phyloP scores from a whole-genome alignment of 108 stramenopile genomes.

The Nitzschia inconspicua region DNA sequence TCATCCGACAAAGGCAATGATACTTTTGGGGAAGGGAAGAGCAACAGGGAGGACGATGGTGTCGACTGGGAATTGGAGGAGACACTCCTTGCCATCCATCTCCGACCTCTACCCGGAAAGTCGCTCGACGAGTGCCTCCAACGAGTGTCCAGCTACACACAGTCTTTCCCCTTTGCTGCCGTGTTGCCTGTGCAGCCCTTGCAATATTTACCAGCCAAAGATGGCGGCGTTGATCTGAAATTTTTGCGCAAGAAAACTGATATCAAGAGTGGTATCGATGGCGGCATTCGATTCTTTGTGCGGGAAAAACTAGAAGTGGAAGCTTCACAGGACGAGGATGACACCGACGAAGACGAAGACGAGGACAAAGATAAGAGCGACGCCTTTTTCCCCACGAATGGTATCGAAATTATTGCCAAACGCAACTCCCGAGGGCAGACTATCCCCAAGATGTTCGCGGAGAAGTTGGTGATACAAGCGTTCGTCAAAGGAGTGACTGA shows the following conservation, averaged over 20 bases:
- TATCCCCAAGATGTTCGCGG: slow-evolving; percentile 64
- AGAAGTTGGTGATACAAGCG: slow-evolving; percentile 54
- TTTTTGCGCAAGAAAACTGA: slow-evolving; percentile 77
- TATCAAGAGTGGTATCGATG: slow-evolving; percentile 65
- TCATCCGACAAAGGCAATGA: background rate
- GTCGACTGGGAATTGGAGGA: slow-evolving; percentile 1
- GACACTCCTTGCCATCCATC: slow-evolving; percentile 1
- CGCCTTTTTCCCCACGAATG: too few species aligned
- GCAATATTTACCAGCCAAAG: slow-evolving; percentile 58
- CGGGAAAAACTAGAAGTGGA: background rate
- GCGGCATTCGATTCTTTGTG: slow-evolving; percentile 65
- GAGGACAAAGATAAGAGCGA: slow-evolving; percentile 14
- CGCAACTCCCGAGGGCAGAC: slow-evolving; percentile 69
- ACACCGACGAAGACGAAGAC: slow-evolving; percentile 1
- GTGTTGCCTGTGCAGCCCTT: slow-evolving; percentile 76
- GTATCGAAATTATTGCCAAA: slow-evolving; percentile 51
- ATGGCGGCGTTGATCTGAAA: slow-evolving; percentile 55
- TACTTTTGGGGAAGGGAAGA: too few species aligned
- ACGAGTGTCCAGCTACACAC: slow-evolving; percentile 38
- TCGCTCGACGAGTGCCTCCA: background rate
- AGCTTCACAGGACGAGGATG: slow-evolving; percentile 18
- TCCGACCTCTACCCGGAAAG: background rate
- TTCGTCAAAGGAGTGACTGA: slow-evolving; percentile 48
- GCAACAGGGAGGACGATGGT: background rate
- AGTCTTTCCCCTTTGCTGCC: slow-evolving; percentile 78